Conservation (phyloP, 768 basidiomycete species). For the Dictyophora rubrovolvata region DNA sequence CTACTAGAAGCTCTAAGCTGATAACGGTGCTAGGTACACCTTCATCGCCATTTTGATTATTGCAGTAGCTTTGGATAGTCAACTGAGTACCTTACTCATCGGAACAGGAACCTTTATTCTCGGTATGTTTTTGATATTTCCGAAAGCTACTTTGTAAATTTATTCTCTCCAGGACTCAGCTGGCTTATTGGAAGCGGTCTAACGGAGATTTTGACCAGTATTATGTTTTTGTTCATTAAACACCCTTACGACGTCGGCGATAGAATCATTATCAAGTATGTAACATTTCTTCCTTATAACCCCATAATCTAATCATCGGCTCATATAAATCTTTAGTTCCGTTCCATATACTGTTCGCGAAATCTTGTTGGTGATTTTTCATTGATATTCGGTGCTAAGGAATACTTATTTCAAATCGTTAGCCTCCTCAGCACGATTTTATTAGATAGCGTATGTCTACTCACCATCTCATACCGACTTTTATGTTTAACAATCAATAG, state of each 20-base stretch:
- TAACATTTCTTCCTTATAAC: conserved; percentile 21
- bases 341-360: conserved; percentile 73
- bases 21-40: conserved; percentile 24
- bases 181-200: conserved; percentile 81
- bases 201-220: conserved; percentile 71
- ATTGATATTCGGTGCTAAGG: background rate
- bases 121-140: conserved; percentile 18
- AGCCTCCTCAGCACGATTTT: conserved; percentile 68
- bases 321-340: conserved; percentile 18
- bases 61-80: conserved; percentile 67
- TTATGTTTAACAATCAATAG: background rate
- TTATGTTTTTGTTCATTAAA: conserved; percentile 88
- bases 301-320: background rate
- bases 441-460: conserved; percentile 30
- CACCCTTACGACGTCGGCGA: conserved; percentile 81
- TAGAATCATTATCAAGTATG: conserved; percentile 40
- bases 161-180: conserved; percentile 44
- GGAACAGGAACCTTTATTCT: conserved; percentile 59
- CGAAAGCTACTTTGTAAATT: conserved; percentile 5
- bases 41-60: conserved; percentile 68
- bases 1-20: background rate
- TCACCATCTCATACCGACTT: background rate
- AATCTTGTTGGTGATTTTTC: conserved; percentile 32
- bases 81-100: conserved; percentile 63
- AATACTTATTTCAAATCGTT: background rate